A percentile compares a stretch with the other conserved stretches of the same genome.
Conservation (phyloP, 805 yeast species). For the Kodamaea fukazawae region DNA sequence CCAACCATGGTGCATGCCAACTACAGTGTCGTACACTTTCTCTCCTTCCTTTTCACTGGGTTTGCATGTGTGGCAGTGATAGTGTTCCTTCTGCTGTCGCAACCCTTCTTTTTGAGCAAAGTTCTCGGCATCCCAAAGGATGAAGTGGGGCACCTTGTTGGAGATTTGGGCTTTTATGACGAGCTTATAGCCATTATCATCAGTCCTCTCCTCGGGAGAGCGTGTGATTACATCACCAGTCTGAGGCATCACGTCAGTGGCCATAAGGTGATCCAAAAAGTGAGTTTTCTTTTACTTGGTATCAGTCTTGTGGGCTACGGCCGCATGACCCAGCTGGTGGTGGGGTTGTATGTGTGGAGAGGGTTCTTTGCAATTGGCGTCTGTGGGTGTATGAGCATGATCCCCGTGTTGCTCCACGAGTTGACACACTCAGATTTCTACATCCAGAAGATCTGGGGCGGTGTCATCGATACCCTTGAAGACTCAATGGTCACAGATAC, state of each 20-base stretch:
- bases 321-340: conserved; percentile 36
- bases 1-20: not conserved
- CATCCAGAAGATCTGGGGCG: conserved; percentile 20
- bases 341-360: conserved; percentile 50
- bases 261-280: conserved; percentile 48
- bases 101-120: conserved; percentile 37
- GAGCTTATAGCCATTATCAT: conserved; percentile 52
- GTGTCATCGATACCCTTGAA: too few relatives aligned
- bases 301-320: conserved; percentile 50
- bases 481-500: too few relatives aligned
- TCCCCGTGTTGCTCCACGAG: conserved; percentile 60
- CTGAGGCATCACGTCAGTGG: conserved; percentile 35
- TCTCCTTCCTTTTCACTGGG: conserved; percentile 35
- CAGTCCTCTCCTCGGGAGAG: conserved; percentile 63
- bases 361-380: conserved; percentile 62
- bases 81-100: conserved; percentile 39
- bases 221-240: conserved; percentile 50
- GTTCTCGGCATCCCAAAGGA: conserved; percentile 26
- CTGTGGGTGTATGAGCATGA: conserved; percentile 51
- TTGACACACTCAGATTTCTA: conserved; percentile 45
- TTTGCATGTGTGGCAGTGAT: conserved; percentile 38
- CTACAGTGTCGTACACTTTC: conserved; percentile 21
- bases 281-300: conserved; percentile 50
- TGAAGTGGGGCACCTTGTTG: conserved; percentile 34
- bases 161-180: conserved; percentile 49